Evolutionary conservation across 140 eudicot genomes (phyloP).

Genomic region (Erigeron philadelphicus): DNA sequence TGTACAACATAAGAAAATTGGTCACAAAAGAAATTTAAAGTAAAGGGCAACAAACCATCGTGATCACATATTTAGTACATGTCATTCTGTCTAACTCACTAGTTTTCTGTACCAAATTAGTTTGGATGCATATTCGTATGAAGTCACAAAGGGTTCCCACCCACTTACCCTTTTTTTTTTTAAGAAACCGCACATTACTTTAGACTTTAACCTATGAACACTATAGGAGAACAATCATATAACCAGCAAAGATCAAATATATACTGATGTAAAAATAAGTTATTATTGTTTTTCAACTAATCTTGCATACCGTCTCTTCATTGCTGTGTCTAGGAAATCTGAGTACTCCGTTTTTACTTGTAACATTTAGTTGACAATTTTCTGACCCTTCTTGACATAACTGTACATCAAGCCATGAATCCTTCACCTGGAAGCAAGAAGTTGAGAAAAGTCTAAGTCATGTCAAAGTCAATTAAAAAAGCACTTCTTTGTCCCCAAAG

Average conservation of each 20-base stretch:
- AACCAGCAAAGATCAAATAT: not conserved
- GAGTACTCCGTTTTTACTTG: slow-evolving; percentile 45
- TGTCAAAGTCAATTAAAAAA: slow-evolving; percentile 21
- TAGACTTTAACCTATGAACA: not conserved
- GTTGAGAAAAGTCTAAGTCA: slow-evolving; percentile 7
- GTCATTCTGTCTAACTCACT: not conserved
- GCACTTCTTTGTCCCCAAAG: slow-evolving; percentile 3
- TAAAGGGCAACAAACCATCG: not conserved
- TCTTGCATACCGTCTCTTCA: slow-evolving; percentile 67
- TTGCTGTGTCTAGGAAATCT: slow-evolving; percentile 70
- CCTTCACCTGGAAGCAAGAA: slow-evolving; percentile 61
- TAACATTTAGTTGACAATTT: slow-evolving; percentile 56
- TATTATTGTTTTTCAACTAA: not conserved
- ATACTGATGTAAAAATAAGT: not conserved
- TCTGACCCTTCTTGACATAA: slow-evolving; percentile 74
- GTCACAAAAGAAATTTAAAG: slow-evolving; percentile 12
- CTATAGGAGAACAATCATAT: not conserved
- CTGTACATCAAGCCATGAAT: slow-evolving; percentile 96
- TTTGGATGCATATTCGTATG: too few species aligned
- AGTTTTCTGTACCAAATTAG: not conserved
- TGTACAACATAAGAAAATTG: slow-evolving; percentile 30
- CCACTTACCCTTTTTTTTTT: too few species aligned
- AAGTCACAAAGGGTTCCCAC: too few species aligned
- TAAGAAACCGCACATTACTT: too few species aligned
- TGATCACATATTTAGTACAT: not conserved